Conservation (phyloP, 306 rosid genomes). For the Fragaria iinumae region DNA sequence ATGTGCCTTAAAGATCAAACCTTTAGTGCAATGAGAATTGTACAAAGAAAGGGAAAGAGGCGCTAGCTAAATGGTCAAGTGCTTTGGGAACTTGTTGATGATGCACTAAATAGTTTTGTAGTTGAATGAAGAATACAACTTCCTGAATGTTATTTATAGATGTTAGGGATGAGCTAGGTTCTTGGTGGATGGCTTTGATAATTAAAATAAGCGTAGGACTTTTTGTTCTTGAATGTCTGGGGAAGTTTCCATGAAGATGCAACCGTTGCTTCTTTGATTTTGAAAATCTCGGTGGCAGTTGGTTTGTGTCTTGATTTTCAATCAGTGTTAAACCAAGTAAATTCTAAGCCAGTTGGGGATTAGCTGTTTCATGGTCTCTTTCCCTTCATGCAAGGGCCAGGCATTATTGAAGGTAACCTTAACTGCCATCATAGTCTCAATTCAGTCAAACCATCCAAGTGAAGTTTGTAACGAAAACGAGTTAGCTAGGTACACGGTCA, state of each 20-base stretch:
- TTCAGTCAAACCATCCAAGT: not conserved
- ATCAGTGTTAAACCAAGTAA: too few species aligned
- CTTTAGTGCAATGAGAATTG: not conserved
- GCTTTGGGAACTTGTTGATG: not conserved
- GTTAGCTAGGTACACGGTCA: not conserved
- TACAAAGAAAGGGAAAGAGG: not conserved
- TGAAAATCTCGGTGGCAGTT: slow-evolving; percentile 3
- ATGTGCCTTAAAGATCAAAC: slow-evolving; percentile 10
- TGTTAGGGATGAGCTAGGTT: not conserved
- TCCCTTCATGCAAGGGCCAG: not conserved
- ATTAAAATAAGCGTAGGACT: not conserved
- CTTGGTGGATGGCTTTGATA: not conserved
- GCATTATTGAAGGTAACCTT: not conserved
- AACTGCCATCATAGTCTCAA: not conserved
- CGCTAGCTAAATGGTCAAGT: not conserved
- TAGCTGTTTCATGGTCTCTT: not conserved
- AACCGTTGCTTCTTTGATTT: not conserved
- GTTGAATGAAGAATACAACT: slow-evolving; percentile 11
- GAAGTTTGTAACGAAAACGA: not conserved
- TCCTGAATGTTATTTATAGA: slow-evolving; percentile 9
- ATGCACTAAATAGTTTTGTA: not conserved
- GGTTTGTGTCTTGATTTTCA: not conserved
- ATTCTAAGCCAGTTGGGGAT: not conserved
- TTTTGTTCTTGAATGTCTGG: not conserved
- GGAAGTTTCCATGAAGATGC: slow-evolving; percentile 26